Conservation (phyloP, 2,329 filamentous ascomycete genomes). For the Paraphoma sp. region DNA sequence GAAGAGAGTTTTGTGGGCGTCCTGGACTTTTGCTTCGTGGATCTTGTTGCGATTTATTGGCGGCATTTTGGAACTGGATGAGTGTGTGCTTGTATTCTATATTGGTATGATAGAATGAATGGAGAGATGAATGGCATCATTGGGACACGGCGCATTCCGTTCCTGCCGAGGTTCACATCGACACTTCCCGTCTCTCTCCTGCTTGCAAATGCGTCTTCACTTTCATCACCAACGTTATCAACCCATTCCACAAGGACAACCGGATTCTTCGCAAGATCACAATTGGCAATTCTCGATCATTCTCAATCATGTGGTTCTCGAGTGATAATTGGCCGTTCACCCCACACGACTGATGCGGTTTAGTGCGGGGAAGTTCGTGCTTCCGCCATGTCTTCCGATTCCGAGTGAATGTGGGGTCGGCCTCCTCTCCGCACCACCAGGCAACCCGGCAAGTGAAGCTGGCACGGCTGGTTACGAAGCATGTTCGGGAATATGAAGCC, state of each 20-base stretch:
- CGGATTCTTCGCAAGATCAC: no score
- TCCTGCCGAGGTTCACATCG: not conserved
- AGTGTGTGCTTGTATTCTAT: not conserved
- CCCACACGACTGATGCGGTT: constrained; percentile 9
- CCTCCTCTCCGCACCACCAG: constrained; percentile 7
- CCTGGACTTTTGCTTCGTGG: constrained; percentile 3
- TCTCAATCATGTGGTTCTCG: no score
- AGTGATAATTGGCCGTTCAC: not conserved
- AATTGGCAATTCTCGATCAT: no score
- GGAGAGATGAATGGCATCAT: not conserved
- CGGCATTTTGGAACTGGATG: not conserved
- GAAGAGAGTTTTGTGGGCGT: constrained; percentile 21
- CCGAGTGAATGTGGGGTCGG: constrained; percentile 15
- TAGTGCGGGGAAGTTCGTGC: constrained; percentile 14
- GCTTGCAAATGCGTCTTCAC: no score
- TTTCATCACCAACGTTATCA: no score
- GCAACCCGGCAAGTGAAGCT: not conserved
- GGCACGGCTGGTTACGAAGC: not conserved
- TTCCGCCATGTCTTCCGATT: not conserved
- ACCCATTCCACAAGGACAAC: no score
- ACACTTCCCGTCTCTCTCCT: not conserved
- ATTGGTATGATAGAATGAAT: not conserved
- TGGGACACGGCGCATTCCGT: not conserved
- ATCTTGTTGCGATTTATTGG: constrained; percentile 5
- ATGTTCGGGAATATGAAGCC: not conserved